Percentiles rank a stretch among this genome's conserved stretches.
Conservation (phyloP, 2,329 filamentous ascomycete species). For the Trichoderma simmonsii region DNA sequence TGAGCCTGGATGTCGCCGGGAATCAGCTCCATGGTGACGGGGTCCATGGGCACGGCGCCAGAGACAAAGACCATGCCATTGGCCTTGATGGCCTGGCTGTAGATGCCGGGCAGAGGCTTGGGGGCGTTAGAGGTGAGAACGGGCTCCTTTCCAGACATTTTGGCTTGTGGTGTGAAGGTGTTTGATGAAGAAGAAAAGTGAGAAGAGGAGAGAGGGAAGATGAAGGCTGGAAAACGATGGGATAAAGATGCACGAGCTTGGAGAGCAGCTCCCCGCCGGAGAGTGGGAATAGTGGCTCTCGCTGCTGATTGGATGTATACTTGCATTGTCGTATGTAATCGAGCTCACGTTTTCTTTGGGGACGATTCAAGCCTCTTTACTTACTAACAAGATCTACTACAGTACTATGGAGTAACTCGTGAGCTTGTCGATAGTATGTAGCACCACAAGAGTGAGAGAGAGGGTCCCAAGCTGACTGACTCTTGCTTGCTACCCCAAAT, state of each 20-base stretch:
- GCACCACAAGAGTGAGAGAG: not conserved
- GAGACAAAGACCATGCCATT: conserved; percentile 68
- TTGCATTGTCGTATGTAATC: not conserved
- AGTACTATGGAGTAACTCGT: not conserved
- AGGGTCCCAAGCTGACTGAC: not conserved
- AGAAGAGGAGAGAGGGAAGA: not conserved
- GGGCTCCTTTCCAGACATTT: conserved; percentile 35
- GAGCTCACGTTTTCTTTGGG: not conserved
- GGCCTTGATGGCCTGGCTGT: conserved; percentile 60
- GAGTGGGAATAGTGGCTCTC: not conserved
- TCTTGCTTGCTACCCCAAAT: not conserved
- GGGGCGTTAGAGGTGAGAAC: conserved; percentile 41
- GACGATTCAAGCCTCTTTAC: not conserved
- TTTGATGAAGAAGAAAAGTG: not conserved
- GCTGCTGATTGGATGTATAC: not conserved
- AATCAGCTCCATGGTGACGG: conserved; percentile 54
- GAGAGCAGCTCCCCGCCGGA: not conserved
- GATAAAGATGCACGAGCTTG: not conserved
- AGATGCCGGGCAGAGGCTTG: conserved; percentile 39
- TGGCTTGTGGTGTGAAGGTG: conserved; percentile 2
- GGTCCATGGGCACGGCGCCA: conserved; percentile 67
- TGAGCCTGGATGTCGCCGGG: conserved; percentile 63
- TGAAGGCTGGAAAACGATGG: conserved; percentile 9
- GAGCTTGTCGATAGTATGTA: not conserved
- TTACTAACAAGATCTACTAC: not conserved